phyloP scores from a whole-genome alignment of 306 rosid genomes.

The Ceratonia siliqua region DNA sequence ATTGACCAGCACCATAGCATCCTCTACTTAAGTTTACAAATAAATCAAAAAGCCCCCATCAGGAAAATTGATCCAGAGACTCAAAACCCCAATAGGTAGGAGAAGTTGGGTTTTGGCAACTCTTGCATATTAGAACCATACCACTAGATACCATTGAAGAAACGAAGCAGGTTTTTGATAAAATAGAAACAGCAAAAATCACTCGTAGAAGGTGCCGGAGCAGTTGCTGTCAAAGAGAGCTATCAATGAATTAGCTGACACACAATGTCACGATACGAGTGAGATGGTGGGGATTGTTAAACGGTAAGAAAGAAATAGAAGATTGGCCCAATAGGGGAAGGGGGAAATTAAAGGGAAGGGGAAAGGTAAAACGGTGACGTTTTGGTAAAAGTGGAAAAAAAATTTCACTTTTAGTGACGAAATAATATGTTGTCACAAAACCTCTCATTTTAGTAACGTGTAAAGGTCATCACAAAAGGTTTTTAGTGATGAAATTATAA shows the following conservation, averaged over 20 bases:
- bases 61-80: neutral
- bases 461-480: too few species aligned
- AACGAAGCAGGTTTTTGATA: neutral
- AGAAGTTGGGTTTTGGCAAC: slow-evolving; percentile 33
- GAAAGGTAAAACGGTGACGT: too few species aligned
- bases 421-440: too few species aligned
- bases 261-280: neutral
- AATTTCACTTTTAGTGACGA: too few species aligned
- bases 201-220: neutral
- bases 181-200: neutral
- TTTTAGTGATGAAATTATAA: too few species aligned
- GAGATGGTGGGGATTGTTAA: neutral
- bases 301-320: too few species aligned
- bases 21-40: slow-evolving; percentile 26
- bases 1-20: slow-evolving; percentile 41
- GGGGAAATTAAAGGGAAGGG: too few species aligned
- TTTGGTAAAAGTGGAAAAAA: too few species aligned
- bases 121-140: neutral
- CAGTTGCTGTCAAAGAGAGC: neutral
- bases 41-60: slow-evolving; percentile 57
- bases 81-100: slow-evolving; percentile 33
- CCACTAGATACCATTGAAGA: neutral
- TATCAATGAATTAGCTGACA: neutral
- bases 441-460: too few species aligned
- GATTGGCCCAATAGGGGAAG: too few species aligned